Evolutionary conservation across 768 basidiomycete genomes (phyloP).

Genomic region (Obba rivulosa): DNA sequence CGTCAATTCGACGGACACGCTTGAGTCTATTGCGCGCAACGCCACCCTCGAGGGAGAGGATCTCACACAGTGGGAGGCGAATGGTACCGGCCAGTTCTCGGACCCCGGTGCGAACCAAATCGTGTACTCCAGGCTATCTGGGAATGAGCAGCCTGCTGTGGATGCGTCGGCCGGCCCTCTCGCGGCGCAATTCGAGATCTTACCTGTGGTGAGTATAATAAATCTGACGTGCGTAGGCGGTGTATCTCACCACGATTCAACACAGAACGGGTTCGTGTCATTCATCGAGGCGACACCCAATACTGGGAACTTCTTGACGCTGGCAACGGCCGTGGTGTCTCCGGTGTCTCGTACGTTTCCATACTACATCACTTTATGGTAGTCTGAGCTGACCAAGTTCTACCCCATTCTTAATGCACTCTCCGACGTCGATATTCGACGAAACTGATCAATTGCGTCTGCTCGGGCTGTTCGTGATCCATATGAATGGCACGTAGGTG

Average conservation of each 20-base stretch:
- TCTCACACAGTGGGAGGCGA: constrained; percentile 10
- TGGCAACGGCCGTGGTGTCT: constrained; percentile 10
- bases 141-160: background rate
- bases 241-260: background rate
- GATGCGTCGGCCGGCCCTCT: constrained; percentile 6
- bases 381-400: background rate
- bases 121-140: constrained; percentile 6
- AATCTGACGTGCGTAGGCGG: background rate
- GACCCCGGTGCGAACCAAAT: constrained; percentile 4
- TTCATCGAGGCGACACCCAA: constrained; percentile 5
- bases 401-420: no score
- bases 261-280: constrained; percentile 5
- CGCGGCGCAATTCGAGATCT: constrained; percentile 10
- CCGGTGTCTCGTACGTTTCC: constrained; percentile 18
- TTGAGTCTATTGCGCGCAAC: constrained; percentile 11
- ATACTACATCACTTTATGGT: background rate
- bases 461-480: background rate
- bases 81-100: constrained; percentile 7
- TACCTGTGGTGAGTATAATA: constrained; percentile 1
- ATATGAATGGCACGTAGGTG: constrained; percentile 9
- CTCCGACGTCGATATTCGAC: no score
- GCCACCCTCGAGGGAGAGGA: constrained; percentile 1
- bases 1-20: constrained; percentile 7
- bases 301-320: constrained; percentile 16
- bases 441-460: no score